Evolutionary conservation across 495 filamentous ascomycete genomes (phyloP), one percentile per base, ranked within the genome.

Genomic region (Melanomma pulvis-pyrius): DNA sequence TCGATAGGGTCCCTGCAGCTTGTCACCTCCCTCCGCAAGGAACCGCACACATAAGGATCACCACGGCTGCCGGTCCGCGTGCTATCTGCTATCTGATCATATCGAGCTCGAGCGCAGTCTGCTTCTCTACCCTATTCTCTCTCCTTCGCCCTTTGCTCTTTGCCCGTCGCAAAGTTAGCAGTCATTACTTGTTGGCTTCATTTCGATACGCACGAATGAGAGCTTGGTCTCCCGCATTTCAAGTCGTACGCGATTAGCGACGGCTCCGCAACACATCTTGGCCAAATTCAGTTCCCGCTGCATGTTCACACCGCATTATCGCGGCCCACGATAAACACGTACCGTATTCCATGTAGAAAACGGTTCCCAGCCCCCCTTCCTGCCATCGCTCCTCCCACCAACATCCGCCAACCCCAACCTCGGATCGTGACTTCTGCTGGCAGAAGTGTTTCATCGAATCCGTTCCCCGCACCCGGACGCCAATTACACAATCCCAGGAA

Each of bases 371-470:
- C 44, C 36, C 17, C 15, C 53, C 19, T 41, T 30, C 55, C 7
- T 56, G 46, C 28, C 17, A 53, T 34, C 19, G 44, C 46, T 65
- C 59, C 30, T 56, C 65, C 5, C 30, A 25, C 32, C 28, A 44
- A 24, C 24, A 34, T 62, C 32, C 29, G 52, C 57, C 36, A 44
- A 48, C 17, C 29, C 55, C 46, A 47, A 12, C 49, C 6, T 32
- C 28, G 48, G 51, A 29, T 68, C 56, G 30, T 55, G 34, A 44
- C 62, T 72, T 72, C 70, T 72, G 67, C 65, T 65, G 67, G 65
- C 70, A 69, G 70, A 69, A 72, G 65, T 59, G 60, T 66, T 56
- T 58, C 39, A 41, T 47, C 15, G 47, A 21, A 26, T 46, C 47
- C 57, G 24, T 47, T 57, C 30, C 54, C 46, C 54, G 48, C 62